A percentile compares a stretch with the other conserved stretches of the same genome.
phyloP scores from a whole-genome alignment of 2,329 filamentous ascomycete genomes.

The Tolypocladium cylindrosporum region DNA sequence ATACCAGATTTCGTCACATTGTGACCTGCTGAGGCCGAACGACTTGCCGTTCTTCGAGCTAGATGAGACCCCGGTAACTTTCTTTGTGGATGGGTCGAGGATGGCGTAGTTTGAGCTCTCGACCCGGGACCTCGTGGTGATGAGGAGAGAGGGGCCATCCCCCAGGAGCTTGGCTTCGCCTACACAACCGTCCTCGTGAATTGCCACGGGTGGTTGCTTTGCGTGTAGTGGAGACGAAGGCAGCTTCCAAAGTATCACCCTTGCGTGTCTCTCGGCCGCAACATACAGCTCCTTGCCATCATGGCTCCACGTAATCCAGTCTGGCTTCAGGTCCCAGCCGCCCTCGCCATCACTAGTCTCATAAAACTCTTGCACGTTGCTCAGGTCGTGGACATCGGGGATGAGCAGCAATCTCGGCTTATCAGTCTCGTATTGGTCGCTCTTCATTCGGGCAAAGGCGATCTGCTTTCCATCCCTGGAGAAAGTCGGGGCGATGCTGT shows the following conservation, averaged over 20 bases:
- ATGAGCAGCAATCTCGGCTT: conserved; percentile 54
- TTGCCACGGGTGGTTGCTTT: conserved; percentile 33
- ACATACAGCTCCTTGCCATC: conserved; percentile 58
- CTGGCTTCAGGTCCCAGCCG: conserved; percentile 49
- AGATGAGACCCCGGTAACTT: conserved; percentile 44
- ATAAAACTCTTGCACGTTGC: conserved; percentile 52
- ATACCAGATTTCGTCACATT: conserved; percentile 62
- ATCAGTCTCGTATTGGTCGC: conserved; percentile 71
- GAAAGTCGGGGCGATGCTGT: conserved; percentile 58
- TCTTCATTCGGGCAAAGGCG: conserved; percentile 71
- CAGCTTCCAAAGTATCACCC: conserved; percentile 50
- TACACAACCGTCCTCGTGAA: conserved; percentile 46
- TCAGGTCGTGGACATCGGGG: conserved; percentile 47
- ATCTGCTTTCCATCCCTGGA: conserved; percentile 61
- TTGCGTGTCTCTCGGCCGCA: conserved; percentile 62
- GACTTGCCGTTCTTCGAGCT: conserved; percentile 54
- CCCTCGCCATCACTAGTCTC: conserved; percentile 52
- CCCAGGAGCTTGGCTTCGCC: conserved; percentile 41
- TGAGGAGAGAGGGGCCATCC: conserved; percentile 40
- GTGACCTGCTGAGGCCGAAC: conserved; percentile 53
- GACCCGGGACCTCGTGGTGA: conserved; percentile 58
- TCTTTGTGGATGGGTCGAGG: conserved; percentile 34
- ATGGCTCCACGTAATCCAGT: conserved; percentile 44
- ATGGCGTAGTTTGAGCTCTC: conserved; percentile 64
- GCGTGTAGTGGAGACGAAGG: conserved; percentile 43